These are phyloP conservation scores for Sporothrix mexicana DNA, from an alignment of 2,329 filamentous ascomycete species.

Conservation along the genomic window DNA sequence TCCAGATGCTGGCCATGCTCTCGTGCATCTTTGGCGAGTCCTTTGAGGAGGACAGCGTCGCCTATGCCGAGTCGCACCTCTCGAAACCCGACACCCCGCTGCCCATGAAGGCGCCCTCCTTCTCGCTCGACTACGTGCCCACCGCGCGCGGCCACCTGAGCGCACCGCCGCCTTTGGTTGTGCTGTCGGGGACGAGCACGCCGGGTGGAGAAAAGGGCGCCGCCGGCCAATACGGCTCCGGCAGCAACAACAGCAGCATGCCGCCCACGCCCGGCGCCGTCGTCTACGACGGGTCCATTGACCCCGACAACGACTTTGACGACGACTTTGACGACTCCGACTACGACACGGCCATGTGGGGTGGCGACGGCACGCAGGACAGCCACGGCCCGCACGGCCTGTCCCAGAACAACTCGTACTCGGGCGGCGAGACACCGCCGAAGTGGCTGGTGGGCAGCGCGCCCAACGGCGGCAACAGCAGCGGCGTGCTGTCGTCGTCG, in stretches of 20 bases:
- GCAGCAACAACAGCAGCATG: slow-evolving; percentile 32
- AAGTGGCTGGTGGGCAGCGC: slow-evolving; percentile 54
- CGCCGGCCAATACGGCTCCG: not conserved
- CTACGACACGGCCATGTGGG: slow-evolving; percentile 63
- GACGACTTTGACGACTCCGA: slow-evolving; percentile 59
- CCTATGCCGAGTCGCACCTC: slow-evolving; percentile 62
- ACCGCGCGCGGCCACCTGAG: slow-evolving; percentile 44
- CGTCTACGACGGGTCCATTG: slow-evolving; percentile 36
- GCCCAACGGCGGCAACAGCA: slow-evolving; percentile 36
- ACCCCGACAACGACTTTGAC: slow-evolving; percentile 40
- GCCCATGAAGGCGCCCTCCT: slow-evolving; percentile 68
- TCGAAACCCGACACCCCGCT: slow-evolving; percentile 66
- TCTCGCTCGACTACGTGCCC: slow-evolving; percentile 71
- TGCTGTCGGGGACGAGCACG: slow-evolving; percentile 46
- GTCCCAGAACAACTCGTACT: slow-evolving; percentile 57
- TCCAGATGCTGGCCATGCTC: slow-evolving; percentile 75
- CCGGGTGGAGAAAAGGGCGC: slow-evolving; percentile 41
- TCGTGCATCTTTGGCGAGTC: slow-evolving; percentile 72
- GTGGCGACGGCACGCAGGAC: slow-evolving; percentile 59
- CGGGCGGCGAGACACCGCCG: slow-evolving; percentile 67
- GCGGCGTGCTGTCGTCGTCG: slow-evolving; percentile 61
- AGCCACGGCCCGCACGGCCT: slow-evolving; percentile 48
- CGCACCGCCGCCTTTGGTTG: not conserved
- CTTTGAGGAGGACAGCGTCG: slow-evolving; percentile 62
- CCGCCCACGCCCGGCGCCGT: slow-evolving; percentile 30